Conservation (phyloP, 306 rosid genomes). For the Rosa persica region DNA sequence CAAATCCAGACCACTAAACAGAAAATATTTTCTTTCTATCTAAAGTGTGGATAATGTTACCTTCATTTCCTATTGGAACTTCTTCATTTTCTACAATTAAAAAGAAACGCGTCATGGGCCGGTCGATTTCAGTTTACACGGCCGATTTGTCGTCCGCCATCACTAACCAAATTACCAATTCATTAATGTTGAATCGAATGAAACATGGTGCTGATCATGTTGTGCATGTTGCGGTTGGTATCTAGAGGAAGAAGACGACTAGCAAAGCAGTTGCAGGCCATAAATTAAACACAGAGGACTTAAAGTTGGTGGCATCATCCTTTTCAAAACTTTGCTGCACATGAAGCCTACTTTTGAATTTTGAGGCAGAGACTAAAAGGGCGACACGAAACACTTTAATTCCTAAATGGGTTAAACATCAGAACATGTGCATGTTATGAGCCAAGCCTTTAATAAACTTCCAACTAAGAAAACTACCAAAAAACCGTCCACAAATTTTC, state of each 20-base stretch:
- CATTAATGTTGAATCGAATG: not conserved
- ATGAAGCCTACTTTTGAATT: constrained; percentile 50
- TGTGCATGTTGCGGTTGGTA: not conserved
- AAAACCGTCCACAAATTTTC: constrained; percentile 36
- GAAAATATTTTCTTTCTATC: not conserved
- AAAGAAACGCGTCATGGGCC: not conserved
- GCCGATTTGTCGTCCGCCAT: not conserved
- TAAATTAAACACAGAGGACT: not conserved
- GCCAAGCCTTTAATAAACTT: constrained; percentile 27
- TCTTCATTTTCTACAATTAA: not conserved
- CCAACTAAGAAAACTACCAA: constrained; percentile 50
- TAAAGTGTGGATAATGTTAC: not conserved
- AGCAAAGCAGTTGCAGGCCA: not conserved
- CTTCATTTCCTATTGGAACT: not conserved
- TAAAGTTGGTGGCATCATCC: not conserved
- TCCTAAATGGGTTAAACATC: constrained; percentile 26
- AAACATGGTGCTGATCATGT: constrained; percentile 1
- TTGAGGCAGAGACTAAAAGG: constrained; percentile 18
- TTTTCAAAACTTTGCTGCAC: constrained; percentile 26
- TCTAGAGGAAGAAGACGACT: not conserved
- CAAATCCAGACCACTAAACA: constrained; percentile 3
- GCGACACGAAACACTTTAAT: constrained; percentile 31
- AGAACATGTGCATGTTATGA: constrained; percentile 50
- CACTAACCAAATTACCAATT: not conserved
- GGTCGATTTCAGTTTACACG: not conserved